Evolutionary conservation across 2,329 filamentous ascomycete genomes (phyloP).

Genomic region (Cyphellophora europaea): DNA sequence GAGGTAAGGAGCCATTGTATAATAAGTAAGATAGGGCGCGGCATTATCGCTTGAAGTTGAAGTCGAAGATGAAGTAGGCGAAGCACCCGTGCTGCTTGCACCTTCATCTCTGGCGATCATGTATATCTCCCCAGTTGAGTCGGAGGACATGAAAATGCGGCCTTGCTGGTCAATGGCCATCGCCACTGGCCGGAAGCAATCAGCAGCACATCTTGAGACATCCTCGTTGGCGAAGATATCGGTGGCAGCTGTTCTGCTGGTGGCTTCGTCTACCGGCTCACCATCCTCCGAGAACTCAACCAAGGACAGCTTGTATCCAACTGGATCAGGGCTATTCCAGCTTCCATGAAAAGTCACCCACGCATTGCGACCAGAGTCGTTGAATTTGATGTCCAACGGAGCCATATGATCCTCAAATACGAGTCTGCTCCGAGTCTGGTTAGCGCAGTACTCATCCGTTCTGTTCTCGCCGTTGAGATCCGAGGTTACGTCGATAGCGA

Average conservation of each 20-base stretch:
- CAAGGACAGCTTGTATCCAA: slow-evolving; percentile 42
- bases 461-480: slow-evolving; percentile 35
- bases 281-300: slow-evolving; percentile 37
- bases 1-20: too few relatives aligned
- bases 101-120: slow-evolving; percentile 11
- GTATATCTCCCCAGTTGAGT: slow-evolving; percentile 23
- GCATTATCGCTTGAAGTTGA: slow-evolving; percentile 1
- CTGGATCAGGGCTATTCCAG: slow-evolving; percentile 46
- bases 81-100: slow-evolving; percentile 2
- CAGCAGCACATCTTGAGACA: slow-evolving; percentile 19
- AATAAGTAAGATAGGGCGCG: too few relatives aligned
- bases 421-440: slow-evolving; percentile 40
- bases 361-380: slow-evolving; percentile 45
- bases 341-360: slow-evolving; percentile 65
- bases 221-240: slow-evolving; percentile 24
- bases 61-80: slow-evolving; percentile 3
- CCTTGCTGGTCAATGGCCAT: slow-evolving; percentile 24
- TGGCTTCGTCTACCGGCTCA: slow-evolving; percentile 31
- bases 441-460: slow-evolving; percentile 33
- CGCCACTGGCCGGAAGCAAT: slow-evolving; percentile 25
- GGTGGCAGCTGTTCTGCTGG: slow-evolving; percentile 21
- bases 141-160: slow-evolving; percentile 24
- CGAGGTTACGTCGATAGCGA: slow-evolving; percentile 32
- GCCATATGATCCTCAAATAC: slow-evolving; percentile 60
- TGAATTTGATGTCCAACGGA: slow-evolving; percentile 63